Base-by-base conservation (phyloP, 2,329 filamentous ascomycete genomes). In the Claviceps pazoutovae region DNA sequence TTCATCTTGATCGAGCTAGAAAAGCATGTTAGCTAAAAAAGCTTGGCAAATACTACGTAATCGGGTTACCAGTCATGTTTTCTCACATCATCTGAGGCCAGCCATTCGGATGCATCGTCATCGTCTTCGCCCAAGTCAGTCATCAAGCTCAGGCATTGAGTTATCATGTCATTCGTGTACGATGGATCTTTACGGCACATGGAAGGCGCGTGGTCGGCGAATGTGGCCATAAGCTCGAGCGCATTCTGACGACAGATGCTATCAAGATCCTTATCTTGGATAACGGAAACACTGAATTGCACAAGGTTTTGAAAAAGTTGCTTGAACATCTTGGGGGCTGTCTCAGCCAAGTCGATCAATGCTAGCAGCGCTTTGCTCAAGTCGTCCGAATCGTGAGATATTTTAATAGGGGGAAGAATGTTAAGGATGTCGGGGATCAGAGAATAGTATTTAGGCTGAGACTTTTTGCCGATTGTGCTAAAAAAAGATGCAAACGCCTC, bases 251-350 rank as follows among this genome's bases (percentile, higher is more conserved):
- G 83, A 55, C 88, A 87, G 58, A 90, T 79, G 62, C 95, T 90
- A 56, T 83, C 85, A 21, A 98, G 78, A 55, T 97, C 90, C 72
- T 97, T 97, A 66, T 98, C 91, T 61, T 94, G 87, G 59, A 98
- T 87, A 53, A 97, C 89, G 6, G 87, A 88, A 54, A 97, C 83
- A 66, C 85, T 91, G 70, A 98, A 96, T 60, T 87, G 83, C 49
- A 97, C 91, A 4, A 98, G 76, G 62, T 88, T 90, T 63, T 86
- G 84, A 72, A 98, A 98, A n/a, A 95, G 75, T 19, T 78, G 79
- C 71, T 93, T 95, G 73, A 98, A 98, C 90, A 97, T 97, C 71
- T 93, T 94, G 21, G 91, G 89, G 21, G 88, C 86, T n/a, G 85
- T 79, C 68, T 97, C 93, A 41, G 93, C 93, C 51, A 98, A 77